Percentiles rank a stretch among this genome's conserved stretches.
These are phyloP conservation scores for Syzygium grande DNA, from an alignment of 345 rosid species.

Conservation along the genomic window DNA sequence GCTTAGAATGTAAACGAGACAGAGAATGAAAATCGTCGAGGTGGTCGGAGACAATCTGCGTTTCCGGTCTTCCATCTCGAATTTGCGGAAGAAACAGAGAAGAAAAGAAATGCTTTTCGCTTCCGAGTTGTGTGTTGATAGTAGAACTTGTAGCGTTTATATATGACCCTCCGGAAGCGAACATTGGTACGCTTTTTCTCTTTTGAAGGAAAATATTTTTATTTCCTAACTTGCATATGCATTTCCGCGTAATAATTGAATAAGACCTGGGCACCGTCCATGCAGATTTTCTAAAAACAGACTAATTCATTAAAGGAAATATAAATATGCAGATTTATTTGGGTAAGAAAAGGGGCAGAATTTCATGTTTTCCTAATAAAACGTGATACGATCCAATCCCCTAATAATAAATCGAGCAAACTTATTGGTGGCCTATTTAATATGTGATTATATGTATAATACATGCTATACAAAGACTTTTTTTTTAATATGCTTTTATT, in stretches of 20 bases:
- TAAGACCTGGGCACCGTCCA: background rate
- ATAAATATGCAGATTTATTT: background rate
- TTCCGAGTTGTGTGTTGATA: background rate
- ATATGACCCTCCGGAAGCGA: background rate
- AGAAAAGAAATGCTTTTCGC: background rate
- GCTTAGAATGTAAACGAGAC: background rate
- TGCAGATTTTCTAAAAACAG: background rate
- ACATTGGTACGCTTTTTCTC: background rate
- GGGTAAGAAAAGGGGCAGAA: background rate
- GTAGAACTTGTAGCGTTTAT: background rate
- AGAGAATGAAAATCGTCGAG: background rate
- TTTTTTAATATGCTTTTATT: too few relatives aligned
- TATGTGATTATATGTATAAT: background rate
- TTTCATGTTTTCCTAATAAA: background rate
- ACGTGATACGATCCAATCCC: background rate
- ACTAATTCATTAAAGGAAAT: background rate
- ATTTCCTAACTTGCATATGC: background rate
- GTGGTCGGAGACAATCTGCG: background rate
- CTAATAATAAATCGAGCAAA: background rate
- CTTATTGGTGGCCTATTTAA: background rate
- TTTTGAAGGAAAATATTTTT: background rate
- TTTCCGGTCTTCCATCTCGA: background rate
- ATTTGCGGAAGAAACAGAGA: background rate
- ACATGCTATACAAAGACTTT: too few relatives aligned
- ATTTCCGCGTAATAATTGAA: background rate